Conservation (phyloP, 805 yeast genomes). For the Candida glaebosa region DNA sequence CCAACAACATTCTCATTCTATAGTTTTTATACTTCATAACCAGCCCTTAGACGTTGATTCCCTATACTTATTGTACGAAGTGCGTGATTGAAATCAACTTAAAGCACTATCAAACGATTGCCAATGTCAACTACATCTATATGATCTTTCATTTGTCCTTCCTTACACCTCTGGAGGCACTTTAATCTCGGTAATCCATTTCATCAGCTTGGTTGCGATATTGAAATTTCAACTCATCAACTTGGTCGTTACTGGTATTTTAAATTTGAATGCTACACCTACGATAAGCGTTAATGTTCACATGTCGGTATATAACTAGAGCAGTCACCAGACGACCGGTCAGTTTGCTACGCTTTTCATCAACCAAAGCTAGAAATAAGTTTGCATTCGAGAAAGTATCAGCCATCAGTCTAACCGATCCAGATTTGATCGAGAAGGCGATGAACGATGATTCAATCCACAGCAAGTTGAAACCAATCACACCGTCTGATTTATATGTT, state of each 20-base stretch:
- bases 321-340: neutral
- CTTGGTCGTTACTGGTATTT: neutral
- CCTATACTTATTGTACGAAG: too few species aligned
- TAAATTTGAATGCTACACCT: neutral
- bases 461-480: constrained; percentile 28
- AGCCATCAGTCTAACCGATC: neutral
- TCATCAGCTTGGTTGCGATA: too few species aligned
- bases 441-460: constrained; percentile 1
- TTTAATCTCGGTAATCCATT: too few species aligned
- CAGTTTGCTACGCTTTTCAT: neutral
- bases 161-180: too few species aligned
- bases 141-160: too few species aligned
- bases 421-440: neutral
- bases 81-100: too few species aligned
- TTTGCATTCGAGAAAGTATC: constrained; percentile 1
- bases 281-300: neutral
- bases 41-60: too few species aligned
- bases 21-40: too few species aligned
- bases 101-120: too few species aligned
- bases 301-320: neutral
- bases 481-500: constrained; percentile 51
- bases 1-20: too few species aligned
- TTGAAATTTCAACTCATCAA: neutral
- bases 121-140: too few species aligned
- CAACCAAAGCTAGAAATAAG: constrained; percentile 2